Conservation (phyloP, 768 basidiomycete genomes). For the Lanmaoa pseudosensibilis region DNA sequence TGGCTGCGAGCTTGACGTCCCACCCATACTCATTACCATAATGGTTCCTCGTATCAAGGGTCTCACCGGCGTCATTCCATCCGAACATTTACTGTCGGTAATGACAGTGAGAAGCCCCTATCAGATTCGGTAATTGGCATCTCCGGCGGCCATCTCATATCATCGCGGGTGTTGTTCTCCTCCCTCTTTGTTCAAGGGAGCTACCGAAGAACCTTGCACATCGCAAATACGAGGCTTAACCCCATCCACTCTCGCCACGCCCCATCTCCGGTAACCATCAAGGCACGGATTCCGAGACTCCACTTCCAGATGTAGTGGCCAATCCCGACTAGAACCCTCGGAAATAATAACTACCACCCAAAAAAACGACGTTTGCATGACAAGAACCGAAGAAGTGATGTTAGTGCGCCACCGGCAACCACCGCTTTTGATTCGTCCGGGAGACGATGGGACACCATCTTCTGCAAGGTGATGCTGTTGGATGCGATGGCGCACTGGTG, state of each 20-base stretch:
- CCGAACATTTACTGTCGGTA: constrained; percentile 7
- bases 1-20: neutral
- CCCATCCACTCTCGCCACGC: neutral
- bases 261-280: neutral
- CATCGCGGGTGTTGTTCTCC: neutral
- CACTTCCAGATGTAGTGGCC: neutral
- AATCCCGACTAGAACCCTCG: neutral
- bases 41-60: neutral
- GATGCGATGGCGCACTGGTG: neutral
- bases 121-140: constrained; percentile 6
- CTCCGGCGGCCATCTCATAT: constrained; percentile 3
- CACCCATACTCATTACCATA: neutral
- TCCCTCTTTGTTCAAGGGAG: neutral
- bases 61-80: constrained; percentile 5
- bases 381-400: neutral
- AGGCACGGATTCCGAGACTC: neutral
- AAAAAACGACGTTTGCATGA: neutral
- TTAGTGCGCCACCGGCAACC: neutral
- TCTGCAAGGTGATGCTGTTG: too few species aligned
- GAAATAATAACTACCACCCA: neutral
- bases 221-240: neutral
- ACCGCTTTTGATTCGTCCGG: neutral
- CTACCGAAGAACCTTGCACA: neutral
- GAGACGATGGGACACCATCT: neutral
- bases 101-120: constrained; percentile 4